phyloP scores from a whole-genome alignment of 2,329 filamentous ascomycete species.

The Ophiostoma sp. region DNA sequence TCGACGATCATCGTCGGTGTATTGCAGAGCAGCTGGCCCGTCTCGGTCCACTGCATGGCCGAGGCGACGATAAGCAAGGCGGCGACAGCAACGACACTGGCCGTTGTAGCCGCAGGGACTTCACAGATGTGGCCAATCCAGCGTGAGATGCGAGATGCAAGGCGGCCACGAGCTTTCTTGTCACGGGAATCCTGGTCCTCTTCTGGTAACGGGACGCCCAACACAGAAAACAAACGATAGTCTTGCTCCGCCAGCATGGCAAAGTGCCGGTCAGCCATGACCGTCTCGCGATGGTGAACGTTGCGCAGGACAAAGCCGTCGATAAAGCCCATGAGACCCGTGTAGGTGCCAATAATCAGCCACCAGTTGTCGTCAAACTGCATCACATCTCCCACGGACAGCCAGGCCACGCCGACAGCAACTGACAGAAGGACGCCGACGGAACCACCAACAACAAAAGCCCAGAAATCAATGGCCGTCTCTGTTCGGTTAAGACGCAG shows the following conservation, averaged over 20 bases:
- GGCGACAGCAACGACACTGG: constrained; percentile 31
- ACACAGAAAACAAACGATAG: constrained; percentile 28
- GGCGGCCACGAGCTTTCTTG: constrained; percentile 13
- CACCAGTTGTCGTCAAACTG: constrained; percentile 48
- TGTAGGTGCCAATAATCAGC: constrained; percentile 50
- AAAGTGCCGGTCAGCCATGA: constrained; percentile 33
- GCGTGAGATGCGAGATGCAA: constrained; percentile 32
- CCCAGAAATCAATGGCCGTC: constrained; percentile 44
- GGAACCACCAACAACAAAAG: constrained; percentile 45
- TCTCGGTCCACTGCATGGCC: constrained; percentile 36
- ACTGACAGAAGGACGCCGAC: constrained; percentile 43
- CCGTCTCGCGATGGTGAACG: constrained; percentile 39
- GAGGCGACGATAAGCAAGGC: constrained; percentile 31
- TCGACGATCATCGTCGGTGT: constrained; percentile 38
- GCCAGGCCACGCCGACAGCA: constrained; percentile 41
- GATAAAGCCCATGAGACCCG: constrained; percentile 47
- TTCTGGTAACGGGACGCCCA: constrained; percentile 31
- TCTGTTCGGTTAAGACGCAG: constrained; percentile 39
- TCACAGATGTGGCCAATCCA: constrained; percentile 32
- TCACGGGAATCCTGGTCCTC: neutral
- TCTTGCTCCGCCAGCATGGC: constrained; percentile 31
- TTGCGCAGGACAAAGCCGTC: constrained; percentile 50
- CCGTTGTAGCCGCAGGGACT: constrained; percentile 29
- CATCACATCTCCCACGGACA: constrained; percentile 42
- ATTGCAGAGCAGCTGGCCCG: constrained; percentile 38